These are phyloP conservation scores for Bruguiera sexangula DNA, from an alignment of 345 rosid species.

Conservation along the genomic window DNA sequence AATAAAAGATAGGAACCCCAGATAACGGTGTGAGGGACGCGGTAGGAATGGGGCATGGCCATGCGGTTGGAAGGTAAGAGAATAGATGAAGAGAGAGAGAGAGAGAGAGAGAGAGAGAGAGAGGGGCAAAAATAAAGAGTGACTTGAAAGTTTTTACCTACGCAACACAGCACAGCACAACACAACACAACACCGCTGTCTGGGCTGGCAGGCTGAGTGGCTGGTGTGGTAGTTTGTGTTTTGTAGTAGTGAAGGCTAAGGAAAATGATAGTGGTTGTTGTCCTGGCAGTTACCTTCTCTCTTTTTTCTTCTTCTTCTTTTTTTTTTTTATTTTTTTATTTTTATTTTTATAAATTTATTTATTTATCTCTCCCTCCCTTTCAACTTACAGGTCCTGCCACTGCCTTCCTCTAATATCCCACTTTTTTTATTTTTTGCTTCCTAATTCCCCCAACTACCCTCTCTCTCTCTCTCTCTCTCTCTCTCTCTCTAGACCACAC, in stretches of 20 bases:
- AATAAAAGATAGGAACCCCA: neutral
- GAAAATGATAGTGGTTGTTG: conserved; percentile 65
- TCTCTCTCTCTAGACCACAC: conserved; percentile 15
- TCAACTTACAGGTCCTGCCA: neutral
- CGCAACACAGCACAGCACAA: no score
- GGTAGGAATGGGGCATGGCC: neutral
- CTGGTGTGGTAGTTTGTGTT: neutral
- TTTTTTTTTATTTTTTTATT: neutral
- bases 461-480: conserved; percentile 24
- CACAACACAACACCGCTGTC: neutral
- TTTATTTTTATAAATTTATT: neutral
- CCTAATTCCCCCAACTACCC: conserved; percentile 48
- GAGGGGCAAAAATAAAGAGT: conserved; percentile 13
- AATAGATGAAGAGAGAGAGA: conserved; percentile 6
- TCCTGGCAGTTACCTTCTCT: conserved; percentile 40
- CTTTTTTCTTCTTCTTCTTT: neutral
- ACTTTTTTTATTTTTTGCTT: conserved; percentile 3
- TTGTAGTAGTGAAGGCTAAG: conserved; percentile 54
- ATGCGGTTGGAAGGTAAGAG: conserved; percentile 1
- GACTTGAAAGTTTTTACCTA: no score
- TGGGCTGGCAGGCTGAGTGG: neutral
- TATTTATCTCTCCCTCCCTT: neutral
- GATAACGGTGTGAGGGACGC: neutral
- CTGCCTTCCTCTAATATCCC: conserved; percentile 5
- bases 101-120: conserved; percentile 12